Evolutionary conservation across 768 basidiomycete genomes (phyloP), one percentile per base, ranked within the genome.

Genomic region (Hericium erinaceus): DNA sequence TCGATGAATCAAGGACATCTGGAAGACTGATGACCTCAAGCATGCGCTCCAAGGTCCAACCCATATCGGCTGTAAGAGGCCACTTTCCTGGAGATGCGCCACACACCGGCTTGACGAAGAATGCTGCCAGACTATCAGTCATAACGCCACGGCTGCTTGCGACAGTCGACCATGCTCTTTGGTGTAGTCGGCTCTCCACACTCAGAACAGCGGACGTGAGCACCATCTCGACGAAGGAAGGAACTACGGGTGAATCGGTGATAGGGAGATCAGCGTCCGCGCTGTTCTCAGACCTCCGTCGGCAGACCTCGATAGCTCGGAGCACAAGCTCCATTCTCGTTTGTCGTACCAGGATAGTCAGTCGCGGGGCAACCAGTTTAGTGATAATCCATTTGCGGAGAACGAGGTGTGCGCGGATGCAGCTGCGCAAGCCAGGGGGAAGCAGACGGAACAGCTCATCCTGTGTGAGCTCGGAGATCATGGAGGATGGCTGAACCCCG

Each of bases 1-100:
- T 67, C 1, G 75, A 66, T 15, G 81, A 76, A 50, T 82, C 79
- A 8, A 89, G 70, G 15, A 83, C 75, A 66, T 93, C 89, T 3
- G 89, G 84, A 54, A 83, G 78, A 26, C 84, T 82, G 58, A 92
- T 80, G 50, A 92, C 75, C 67, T 92, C 91, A 39, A 92, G 71
- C 70, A 92, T 80, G 48, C 89, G 80, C 67, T 93, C 91, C 57
- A 93, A 67, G 40, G 92, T 70, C 89, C 90, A 93, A 10, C 87
- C 88, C 61, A 90, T 80, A 66, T 92, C 91, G 15, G 87, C 79
- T 3, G 84, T 82, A 48, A 91, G 70, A 13, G 58, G 55, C 6
- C 78, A 73, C 37, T 82, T 79, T 33, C 74, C 73, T 33, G 78
- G 75, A 51, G 79, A 77, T 7, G 77, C 68, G 48, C 39, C 52